Evolutionary conservation across 176 grass and related monocot species (phyloP).

Genomic region (maize (Zea mays)): Zm-B73-REFERENCE-NAM-5.0 NC_050099.1:235522001-235522500

Average conservation of each 20-base stretch:
- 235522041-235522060: conserved; percentile 98
- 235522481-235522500: not conserved
- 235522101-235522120: conserved; percentile 81
- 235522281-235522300: conserved; percentile 97
- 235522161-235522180: conserved; percentile 54
- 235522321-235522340: not conserved
- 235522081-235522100: conserved; percentile 64
- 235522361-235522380: conserved; percentile 1
- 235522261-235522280: conserved; percentile 96
- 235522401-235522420: not conserved
- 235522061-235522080: conserved; percentile 66
- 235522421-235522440: not conserved
- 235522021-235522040: conserved; percentile 82
- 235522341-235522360: conserved; percentile 5
- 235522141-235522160: conserved; percentile 62
- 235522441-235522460: conserved; percentile 6
- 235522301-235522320: not conserved
- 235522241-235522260: conserved; percentile 84
- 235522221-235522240: conserved; percentile 87
- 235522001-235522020: conserved; percentile 67
- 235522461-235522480: not conserved
- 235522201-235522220: conserved; percentile 46
- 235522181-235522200: conserved; percentile 54
- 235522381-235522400: not conserved
- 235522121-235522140: conserved; percentile 66